Base-by-base conservation (phyloP, 768 basidiomycete genomes). In the Gyrodon lividus region DNA sequence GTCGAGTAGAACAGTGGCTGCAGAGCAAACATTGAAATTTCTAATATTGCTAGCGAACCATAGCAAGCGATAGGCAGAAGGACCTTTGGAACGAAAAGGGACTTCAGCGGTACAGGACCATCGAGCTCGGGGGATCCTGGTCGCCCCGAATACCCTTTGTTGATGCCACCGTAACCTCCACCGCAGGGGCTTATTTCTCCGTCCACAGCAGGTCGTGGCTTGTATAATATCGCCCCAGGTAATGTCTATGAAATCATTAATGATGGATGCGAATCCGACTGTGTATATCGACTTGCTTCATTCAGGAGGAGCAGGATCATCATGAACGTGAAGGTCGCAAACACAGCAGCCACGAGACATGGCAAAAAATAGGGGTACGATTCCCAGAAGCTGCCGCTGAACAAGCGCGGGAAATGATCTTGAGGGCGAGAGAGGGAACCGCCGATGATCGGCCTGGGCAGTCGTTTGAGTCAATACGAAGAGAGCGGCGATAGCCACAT, bases 341-440 rank as follows among this genome's bases (percentile, higher is more conserved):
- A 75, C 0, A 78, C 76, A 1, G 83, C 83, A 2, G 82, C 72
- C 7, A 83, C 77, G 5, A 78, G 75, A 57, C 83, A 86, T 1
- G 86, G 81, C 26, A 89, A 74, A 62, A 88, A 87, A 73, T 78
- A 70, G 2, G 82, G 83, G 52, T 82, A 78, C 26, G 70, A 65
- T 46, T 70, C 67, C 68, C 80, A 75, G 58, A 85, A 82, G 10
- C 70, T 56, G 26, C 68, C 69, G 16, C 69, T 56, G 56, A 86
- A 84, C 2, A 76, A 40, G 1, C 42, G 16, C 1, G 81, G 81
- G 57, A 77, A 83, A 9, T 69, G 74, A 46, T 83, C 78, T 6
- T 74, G 75, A 4, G 82, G 83, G 52, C 74, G 73, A 51, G 78
- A 72, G 43, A 84, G 72, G 16, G 70, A 70, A 1, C 83, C 82